phyloP scores from a whole-genome alignment of 768 basidiomycete species.

The Cubamyces lactineus region DNA sequence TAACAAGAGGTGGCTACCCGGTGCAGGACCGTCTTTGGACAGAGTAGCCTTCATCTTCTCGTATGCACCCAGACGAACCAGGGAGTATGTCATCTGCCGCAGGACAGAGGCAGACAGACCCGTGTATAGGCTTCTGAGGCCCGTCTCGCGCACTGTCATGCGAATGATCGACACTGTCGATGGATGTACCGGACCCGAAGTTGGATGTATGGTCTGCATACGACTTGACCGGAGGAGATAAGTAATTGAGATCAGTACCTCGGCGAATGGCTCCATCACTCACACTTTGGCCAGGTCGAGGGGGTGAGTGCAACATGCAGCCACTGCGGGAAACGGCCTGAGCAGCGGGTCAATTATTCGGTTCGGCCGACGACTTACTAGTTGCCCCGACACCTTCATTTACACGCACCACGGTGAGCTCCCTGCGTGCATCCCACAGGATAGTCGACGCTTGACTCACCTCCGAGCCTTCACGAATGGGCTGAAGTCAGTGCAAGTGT shows the following conservation, averaged over 20 bases:
- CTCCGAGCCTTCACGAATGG: conserved; percentile 36
- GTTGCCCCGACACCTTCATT: conserved; percentile 40
- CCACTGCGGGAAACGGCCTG: conserved; percentile 50
- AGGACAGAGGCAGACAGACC: conserved; percentile 83
- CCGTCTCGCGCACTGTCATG: conserved; percentile 64
- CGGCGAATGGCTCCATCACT: conserved; percentile 27
- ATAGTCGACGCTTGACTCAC: conserved; percentile 25
- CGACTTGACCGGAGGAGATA: conserved; percentile 49
- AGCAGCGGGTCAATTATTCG: neutral
- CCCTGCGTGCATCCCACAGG: neutral
- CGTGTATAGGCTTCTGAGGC: conserved; percentile 75
- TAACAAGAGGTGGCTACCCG: conserved; percentile 55
- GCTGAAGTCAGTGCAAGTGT: neutral
- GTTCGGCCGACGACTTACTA: conserved; percentile 29
- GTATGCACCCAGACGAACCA: conserved; percentile 82
- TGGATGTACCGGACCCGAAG: conserved; percentile 51
- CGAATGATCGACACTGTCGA: conserved; percentile 70
- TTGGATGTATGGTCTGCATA: conserved; percentile 72
- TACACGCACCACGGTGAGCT: neutral
- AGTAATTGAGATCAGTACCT: neutral
- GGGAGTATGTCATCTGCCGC: conserved; percentile 90
- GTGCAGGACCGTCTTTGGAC: conserved; percentile 53
- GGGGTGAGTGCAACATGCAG: conserved; percentile 81
- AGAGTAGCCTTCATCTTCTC: conserved; percentile 72
- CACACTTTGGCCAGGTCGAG: conserved; percentile 87